Conservation (phyloP, 306 rosid genomes). For the Inga oerstediana region DNA sequence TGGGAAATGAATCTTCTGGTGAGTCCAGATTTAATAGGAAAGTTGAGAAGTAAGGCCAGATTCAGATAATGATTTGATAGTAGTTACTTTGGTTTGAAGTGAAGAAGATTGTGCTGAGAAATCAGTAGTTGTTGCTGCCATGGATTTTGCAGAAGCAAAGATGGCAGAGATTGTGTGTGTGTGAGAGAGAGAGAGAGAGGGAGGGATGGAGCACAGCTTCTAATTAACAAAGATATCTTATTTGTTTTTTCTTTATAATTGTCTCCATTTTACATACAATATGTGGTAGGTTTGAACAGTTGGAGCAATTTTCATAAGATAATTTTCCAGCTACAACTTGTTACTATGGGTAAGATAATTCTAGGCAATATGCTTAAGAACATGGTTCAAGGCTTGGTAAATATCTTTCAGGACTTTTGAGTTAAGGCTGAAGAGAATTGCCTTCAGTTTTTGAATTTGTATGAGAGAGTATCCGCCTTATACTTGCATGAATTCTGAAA, state of each 20-base stretch:
- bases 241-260: too few relatives aligned
- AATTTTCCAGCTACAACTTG: background rate
- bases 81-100: background rate
- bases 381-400: background rate
- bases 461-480: too few relatives aligned
- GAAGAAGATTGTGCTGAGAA: background rate
- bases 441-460: background rate
- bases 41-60: slow-evolving; percentile 15
- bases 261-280: too few relatives aligned
- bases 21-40: slow-evolving; percentile 19
- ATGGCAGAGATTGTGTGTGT: background rate
- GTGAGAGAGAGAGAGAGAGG: background rate
- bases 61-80: slow-evolving; percentile 16
- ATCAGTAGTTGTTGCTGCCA: background rate
- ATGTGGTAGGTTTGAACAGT: background rate
- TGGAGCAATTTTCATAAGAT: background rate
- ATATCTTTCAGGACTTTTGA: background rate
- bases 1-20: slow-evolving; percentile 38
- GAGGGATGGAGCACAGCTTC: background rate
- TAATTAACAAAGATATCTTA: background rate
- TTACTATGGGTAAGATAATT: background rate
- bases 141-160: background rate
- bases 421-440: background rate
- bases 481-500: too few relatives aligned
- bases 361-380: background rate